Conservation (phyloP, 2,329 filamentous ascomycete genomes). For the Aciculosporium take region DNA sequence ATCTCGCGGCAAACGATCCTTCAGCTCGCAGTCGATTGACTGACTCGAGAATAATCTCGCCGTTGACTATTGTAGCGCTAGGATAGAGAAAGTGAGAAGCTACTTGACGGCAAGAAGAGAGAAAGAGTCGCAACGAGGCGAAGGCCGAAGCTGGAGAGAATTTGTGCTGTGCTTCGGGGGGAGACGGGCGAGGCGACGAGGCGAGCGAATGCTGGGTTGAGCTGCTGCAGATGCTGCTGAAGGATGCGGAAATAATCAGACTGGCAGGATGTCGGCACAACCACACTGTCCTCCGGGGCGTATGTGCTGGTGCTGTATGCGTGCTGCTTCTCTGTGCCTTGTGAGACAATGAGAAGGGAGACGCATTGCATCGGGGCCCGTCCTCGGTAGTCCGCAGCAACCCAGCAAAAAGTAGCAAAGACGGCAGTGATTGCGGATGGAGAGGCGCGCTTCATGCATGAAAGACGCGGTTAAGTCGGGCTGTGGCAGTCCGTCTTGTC, state of each 20-base stretch:
- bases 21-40: background rate
- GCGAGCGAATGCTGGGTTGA: background rate
- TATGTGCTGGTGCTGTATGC: too few species aligned
- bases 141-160: background rate
- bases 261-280: background rate
- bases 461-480: background rate
- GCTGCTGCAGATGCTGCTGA: too few species aligned
- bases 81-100: background rate
- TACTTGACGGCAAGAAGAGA: background rate
- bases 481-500: background rate
- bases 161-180: background rate
- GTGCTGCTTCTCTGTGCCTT: background rate
- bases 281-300: background rate
- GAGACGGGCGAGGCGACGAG: background rate
- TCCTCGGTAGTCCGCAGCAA: background rate
- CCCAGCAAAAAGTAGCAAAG: background rate
- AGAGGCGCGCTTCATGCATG: background rate
- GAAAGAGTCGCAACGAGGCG: background rate
- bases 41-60: background rate
- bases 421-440: conserved; percentile 2
- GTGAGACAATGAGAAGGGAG: background rate
- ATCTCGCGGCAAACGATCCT: background rate
- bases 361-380: background rate
- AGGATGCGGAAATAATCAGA: background rate
- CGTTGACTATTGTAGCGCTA: background rate